Percentiles rank a stretch among this genome's conserved stretches.
Evolutionary conservation across 768 basidiomycete genomes (phyloP).

Genomic region (Tulasnella calospora): DNA sequence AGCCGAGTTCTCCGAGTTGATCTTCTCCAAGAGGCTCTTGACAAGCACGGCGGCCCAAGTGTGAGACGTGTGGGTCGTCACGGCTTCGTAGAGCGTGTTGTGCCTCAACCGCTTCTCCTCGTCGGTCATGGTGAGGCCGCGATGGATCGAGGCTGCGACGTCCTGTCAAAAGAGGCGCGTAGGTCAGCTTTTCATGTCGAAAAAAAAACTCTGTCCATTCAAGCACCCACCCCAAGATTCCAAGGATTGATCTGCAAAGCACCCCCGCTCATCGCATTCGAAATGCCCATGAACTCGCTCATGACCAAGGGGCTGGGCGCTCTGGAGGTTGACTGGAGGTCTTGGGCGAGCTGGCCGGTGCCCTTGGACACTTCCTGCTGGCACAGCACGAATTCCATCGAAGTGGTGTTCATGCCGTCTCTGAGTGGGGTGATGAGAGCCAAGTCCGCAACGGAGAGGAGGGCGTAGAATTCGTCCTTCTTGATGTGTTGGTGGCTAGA

Average conservation of each 20-base stretch:
- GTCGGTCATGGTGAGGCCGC: constrained; percentile 75
- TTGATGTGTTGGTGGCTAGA: constrained; percentile 90
- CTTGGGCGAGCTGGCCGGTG: background rate
- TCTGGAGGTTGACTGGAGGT: background rate
- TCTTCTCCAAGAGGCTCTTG: constrained; percentile 79
- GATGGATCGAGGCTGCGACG: constrained; percentile 84
- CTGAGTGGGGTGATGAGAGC: constrained; percentile 92
- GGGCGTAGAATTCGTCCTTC: constrained; percentile 96
- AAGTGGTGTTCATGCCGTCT: constrained; percentile 99
- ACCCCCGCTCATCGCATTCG: constrained; percentile 88
- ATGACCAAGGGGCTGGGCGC: constrained; percentile 71
- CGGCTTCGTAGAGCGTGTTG: constrained; percentile 68
- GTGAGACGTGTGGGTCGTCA: constrained; percentile 89
- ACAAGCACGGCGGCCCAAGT: constrained; percentile 89
- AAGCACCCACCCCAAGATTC: constrained; percentile 71
- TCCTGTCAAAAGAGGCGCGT: constrained; percentile 45
- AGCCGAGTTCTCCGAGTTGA: constrained; percentile 72
- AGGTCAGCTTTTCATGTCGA: background rate
- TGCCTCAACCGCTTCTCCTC: constrained; percentile 73
- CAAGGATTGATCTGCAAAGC: constrained; percentile 79
- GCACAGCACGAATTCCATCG: constrained; percentile 96
- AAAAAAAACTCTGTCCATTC: background rate
- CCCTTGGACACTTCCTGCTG: constrained; percentile 53
- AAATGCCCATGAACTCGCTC: constrained; percentile 98
- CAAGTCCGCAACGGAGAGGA: constrained; percentile 87